A percentile compares a stretch with the other conserved stretches of the same genome.
These are phyloP conservation scores for Sisymbrium irio DNA, from an alignment of 345 rosid genomes.

Conservation along the genomic window DNA sequence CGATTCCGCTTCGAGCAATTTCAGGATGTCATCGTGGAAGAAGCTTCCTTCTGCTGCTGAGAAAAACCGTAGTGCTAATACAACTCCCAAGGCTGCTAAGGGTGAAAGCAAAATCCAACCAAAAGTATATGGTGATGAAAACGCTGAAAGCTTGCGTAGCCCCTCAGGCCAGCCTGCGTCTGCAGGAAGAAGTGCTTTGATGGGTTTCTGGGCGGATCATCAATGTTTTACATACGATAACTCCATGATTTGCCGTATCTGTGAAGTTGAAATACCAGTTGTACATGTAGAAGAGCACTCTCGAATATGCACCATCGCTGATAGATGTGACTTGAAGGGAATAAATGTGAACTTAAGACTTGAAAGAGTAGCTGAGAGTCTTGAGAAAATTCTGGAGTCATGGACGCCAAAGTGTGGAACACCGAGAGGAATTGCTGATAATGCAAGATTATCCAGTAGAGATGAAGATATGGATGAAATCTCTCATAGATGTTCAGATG, in stretches of 20 bases:
- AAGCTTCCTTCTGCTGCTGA: conserved; percentile 80
- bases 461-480: conserved; percentile 50
- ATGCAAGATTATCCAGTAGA: conserved; percentile 38
- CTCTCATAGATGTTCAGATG: conserved; percentile 53
- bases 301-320: conserved; percentile 86
- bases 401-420: conserved; percentile 78
- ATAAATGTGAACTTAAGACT: conserved; percentile 74
- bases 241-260: conserved; percentile 94
- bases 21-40: conserved; percentile 94
- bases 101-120: conserved; percentile 44
- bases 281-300: conserved; percentile 99
- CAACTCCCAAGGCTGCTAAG: conserved; percentile 53
- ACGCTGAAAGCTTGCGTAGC: conserved; percentile 46
- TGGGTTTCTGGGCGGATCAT: conserved; percentile 70
- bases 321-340: conserved; percentile 96
- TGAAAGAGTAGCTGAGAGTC: conserved; percentile 88
- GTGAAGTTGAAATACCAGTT: conserved; percentile 99
- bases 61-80: conserved; percentile 53
- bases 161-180: conserved; percentile 53
- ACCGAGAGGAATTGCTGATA: conserved; percentile 49
- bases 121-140: conserved; percentile 42
- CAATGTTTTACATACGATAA: conserved; percentile 64
- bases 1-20: conserved; percentile 76
- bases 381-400: conserved; percentile 72
- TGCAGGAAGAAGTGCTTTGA: conserved; percentile 46